Base-by-base conservation (phyloP, 257 asterid species). In the Forsythia viridissima region DNA sequence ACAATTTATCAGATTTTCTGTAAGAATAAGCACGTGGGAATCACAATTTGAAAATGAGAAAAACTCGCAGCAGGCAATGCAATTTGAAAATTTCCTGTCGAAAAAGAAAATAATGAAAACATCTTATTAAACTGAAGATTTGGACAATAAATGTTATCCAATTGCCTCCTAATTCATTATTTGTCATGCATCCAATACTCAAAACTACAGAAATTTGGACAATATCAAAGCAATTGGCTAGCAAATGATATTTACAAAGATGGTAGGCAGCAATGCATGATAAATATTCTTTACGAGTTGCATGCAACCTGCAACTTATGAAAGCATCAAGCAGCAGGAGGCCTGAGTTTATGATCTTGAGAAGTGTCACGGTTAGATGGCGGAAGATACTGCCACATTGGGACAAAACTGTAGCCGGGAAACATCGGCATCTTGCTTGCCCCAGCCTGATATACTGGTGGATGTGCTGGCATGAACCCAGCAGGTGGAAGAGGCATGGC, bases 311-410 rank as follows among this genome's bases (percentile, higher is more conserved):
- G 20, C 18, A n/a, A 57, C 71, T 76, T n/a, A 79, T 51, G 61
- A 65, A 57, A 71, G 40, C 52, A 44, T 79, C 80, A 89, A 24
- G 91, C 92, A 68, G 89, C 91, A 61, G 92, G 92, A 67, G 92
- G 87, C 80, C 92, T 76, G 80, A 89, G 86, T 78, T 55, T 76
- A 39, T 84, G 87, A 81, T 89, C 92, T 75, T 81, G 86, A 82
- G 92, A 87, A 74, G 88, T 84, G 74, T 89, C 91, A 39, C 86
- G 80, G 2, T 79, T 52, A 73, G 88, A 73, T 44, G 83, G 85
- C 7, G 89, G 86, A 68, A 87, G 73, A 87, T 89, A 89, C 46
- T 89, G 92, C 84, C 89, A 83, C 91, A 87, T 87, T 8, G 92
- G 92, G 46, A 85, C 82, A 43, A 83, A 80, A 30, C 89, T 77